Base-by-base conservation (phyloP, 1,284 basidiomycete species). In the Puccinia brachypodii region DNA sequence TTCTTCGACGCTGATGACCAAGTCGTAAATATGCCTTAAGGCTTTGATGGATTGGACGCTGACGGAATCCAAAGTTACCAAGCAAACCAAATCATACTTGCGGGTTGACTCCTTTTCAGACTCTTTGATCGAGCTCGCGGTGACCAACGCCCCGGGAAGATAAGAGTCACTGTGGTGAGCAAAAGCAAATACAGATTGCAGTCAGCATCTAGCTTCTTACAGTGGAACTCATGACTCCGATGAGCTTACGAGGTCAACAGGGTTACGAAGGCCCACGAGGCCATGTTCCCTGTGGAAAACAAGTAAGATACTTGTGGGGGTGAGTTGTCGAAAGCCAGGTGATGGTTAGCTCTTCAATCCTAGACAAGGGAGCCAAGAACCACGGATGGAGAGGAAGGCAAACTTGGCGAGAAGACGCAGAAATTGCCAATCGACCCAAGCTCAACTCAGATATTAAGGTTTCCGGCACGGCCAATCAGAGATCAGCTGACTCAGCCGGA, bases 1-100 rank as follows among this genome's bases (percentile, higher is more conserved):
- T 73, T 92, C 88, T 87, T 97, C 95, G 14, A 98, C 95, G 72
- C 95, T 96, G 80, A 98, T 89, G 66, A 98, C 94, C 58, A 92
- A 85, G 85, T 97, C 90, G 86, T 92, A 99, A 2, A 91, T 91
- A 84, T 90, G 90, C 83, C 95, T 90, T 78, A 98, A 89, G 58
- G 91, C 89, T 85, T 92, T 94, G 84, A 96, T 92, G 66, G 93
- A 90, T 71, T 90, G 89, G n/a, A 96, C 92, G 85, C 94, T 92
- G 84, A 98, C 91, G 0, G 93, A 92, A 86, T 96, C 94, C 74
- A 96, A 95, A 6, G 96, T 96, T 83, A 96, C 94, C 68, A 99
- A 89, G 87, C 94, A 97, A 83, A 95, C 91, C n/a, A 92, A 93
- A 85, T 95, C 90, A 85, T 94, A 96, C 28, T 84, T 84, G 71